Percentiles rank a stretch among this genome's conserved stretches.
Conservation (phyloP, 768 basidiomycete species). For the Boletus rex-veris region DNA sequence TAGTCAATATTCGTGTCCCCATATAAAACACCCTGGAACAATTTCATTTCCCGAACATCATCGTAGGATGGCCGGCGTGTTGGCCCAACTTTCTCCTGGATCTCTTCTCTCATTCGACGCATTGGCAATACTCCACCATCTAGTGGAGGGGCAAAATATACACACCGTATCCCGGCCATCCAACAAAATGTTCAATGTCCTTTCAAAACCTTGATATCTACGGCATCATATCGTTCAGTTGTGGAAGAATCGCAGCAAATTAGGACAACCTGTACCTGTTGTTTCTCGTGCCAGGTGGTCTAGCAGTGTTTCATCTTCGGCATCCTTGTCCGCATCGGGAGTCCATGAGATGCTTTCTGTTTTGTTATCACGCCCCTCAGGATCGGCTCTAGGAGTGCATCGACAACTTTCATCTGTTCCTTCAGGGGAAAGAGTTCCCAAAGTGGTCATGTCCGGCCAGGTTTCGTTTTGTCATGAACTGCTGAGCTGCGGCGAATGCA, state of each 20-base stretch:
- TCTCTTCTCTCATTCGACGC: conserved; percentile 40
- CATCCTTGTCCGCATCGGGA: conserved; percentile 2
- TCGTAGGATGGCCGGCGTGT: conserved; percentile 36
- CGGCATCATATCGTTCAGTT: background rate
- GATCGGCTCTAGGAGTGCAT: conserved; percentile 40
- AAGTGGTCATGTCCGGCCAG: conserved; percentile 39
- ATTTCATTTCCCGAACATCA: conserved; percentile 42
- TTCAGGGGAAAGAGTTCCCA: conserved; percentile 33
- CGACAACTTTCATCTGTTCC: conserved; percentile 37
- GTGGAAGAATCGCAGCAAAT: background rate
- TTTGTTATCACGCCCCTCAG: conserved; percentile 34
- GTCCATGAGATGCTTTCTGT: conserved; percentile 5
- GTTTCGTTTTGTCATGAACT: conserved; percentile 26
- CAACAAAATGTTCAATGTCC: conserved; percentile 42
- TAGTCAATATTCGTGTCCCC: conserved; percentile 13
- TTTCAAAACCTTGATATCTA: conserved; percentile 34
- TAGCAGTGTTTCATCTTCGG: conserved; percentile 39
- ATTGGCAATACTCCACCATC: conserved; percentile 27
- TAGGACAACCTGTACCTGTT: conserved; percentile 25
- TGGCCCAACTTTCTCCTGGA: conserved; percentile 36
- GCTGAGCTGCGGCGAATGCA: conserved; percentile 34
- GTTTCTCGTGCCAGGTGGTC: conserved; percentile 40
- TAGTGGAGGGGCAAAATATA: background rate
- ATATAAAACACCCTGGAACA: conserved; percentile 42
- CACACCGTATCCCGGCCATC: conserved; percentile 45